Base-by-base conservation (phyloP, 2,329 filamentous ascomycete genomes). In the Paramyrothecium sp. region DNA sequence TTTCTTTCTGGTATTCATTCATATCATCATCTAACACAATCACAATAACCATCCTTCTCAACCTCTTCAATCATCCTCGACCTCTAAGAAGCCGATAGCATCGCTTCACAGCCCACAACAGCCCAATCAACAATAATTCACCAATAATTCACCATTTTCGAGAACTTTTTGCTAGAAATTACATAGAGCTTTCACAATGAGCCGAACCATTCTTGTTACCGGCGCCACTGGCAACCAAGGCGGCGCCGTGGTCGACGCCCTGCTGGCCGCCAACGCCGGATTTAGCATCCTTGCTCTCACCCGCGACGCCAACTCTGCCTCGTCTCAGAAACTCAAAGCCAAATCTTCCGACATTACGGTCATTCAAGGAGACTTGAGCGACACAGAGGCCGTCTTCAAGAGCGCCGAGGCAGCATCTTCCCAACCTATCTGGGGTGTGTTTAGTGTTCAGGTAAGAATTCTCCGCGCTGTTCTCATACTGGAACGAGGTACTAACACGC, bases 221-320 rank as follows among this genome's bases (percentile, higher is more conserved):
- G 73, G 73, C 17, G 72, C 73, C 23, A 75, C 73, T 2, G 73
- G 73, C 56, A 74, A 74, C 46, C 73, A 75, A 54, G 73, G 73
- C 26, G 67, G 73, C 20, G 70, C 72, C 26, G 65, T 73, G 21
- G 67, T 75, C 46, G 63, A 62, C 23, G 62, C 61, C 12, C 62
- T 75, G 8, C 44, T 73, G 20, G 63, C 64, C 21, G 57, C 65
- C 4, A 63, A 72, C n/a, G 62, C 69, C 51, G 59, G 69, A 61
- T 78, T 80, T 58, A 75, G 79, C 13, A 82, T 89, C 54, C 76
- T 86, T 17, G 87, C 86, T 7, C 75, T 89, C 21, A 88, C 86
- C 2, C 82, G 86, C 59, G 78, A 88, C 63, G 63, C 78, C 1
- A 66, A 70, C n/a, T 85, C 83, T 0, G 52, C 70, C 1, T 76